Percentiles rank a stretch among this genome's conserved stretches.
Conservation (phyloP, 495 filamentous ascomycete species). For the Glonium stellatum region DNA sequence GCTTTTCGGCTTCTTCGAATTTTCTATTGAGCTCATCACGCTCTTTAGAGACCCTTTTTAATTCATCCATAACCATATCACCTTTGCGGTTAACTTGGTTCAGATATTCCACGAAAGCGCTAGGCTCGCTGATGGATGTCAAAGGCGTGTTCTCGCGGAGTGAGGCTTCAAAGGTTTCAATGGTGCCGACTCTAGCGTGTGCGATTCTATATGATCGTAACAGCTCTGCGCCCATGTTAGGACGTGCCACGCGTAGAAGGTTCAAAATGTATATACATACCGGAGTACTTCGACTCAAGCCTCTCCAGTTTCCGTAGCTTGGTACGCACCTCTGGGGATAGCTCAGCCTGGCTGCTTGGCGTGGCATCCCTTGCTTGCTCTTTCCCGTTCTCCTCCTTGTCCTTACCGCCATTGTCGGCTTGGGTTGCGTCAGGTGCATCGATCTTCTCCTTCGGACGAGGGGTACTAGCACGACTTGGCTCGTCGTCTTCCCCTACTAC, state of each 20-base stretch:
- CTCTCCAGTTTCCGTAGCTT: constrained; percentile 74
- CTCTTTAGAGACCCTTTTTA: constrained; percentile 79
- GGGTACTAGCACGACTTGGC: constrained; percentile 50
- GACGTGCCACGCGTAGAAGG: neutral
- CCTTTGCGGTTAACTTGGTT: constrained; percentile 77
- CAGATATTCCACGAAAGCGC: constrained; percentile 85
- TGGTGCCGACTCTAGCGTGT: constrained; percentile 72
- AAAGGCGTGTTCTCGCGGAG: constrained; percentile 87
- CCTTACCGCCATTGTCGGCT: constrained; percentile 18
- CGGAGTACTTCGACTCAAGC: constrained; percentile 77
- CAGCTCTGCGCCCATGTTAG: constrained; percentile 53
- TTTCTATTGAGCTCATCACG: constrained; percentile 74
- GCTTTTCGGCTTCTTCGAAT: constrained; percentile 60
- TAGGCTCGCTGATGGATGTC: constrained; percentile 77
- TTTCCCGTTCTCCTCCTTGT: constrained; percentile 16
- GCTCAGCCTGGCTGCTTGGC: constrained; percentile 42
- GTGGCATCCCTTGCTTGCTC: constrained; percentile 31
- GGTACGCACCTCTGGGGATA: constrained; percentile 66
- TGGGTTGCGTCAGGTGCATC: constrained; percentile 1
- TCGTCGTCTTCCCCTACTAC: constrained; percentile 71
- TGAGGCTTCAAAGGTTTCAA: constrained; percentile 87
- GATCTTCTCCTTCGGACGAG: constrained; percentile 32
- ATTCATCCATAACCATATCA: constrained; percentile 85
- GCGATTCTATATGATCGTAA: constrained; percentile 85
- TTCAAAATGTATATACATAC: constrained; percentile 41